phyloP scores from a whole-genome alignment of 495 filamentous ascomycete species.

The Tuber brumale region DNA sequence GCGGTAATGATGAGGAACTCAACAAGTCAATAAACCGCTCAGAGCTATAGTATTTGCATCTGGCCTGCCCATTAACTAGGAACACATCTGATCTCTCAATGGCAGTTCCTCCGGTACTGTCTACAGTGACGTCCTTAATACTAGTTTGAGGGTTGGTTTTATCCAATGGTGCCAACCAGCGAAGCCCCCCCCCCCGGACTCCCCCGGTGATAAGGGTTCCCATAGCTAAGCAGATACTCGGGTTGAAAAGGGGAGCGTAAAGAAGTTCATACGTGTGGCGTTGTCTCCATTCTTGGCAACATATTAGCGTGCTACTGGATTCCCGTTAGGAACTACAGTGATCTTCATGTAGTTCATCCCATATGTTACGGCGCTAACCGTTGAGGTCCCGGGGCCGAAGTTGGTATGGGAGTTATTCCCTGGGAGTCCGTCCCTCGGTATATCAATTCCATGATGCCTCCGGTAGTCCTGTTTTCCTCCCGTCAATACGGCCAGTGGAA shows the following conservation, averaged over 20 bases:
- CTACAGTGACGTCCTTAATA: constrained; percentile 49
- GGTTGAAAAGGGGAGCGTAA: neutral
- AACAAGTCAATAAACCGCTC: constrained; percentile 59
- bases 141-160: constrained; percentile 50
- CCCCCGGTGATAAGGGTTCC: constrained; percentile 59
- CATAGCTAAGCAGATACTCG: constrained; percentile 44
- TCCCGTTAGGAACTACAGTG: constrained; percentile 51
- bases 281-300: constrained; percentile 47
- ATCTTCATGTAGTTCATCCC: constrained; percentile 45
- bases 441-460: constrained; percentile 56
- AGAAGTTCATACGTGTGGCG: constrained; percentile 8
- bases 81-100: constrained; percentile 63
- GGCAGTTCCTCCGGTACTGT: constrained; percentile 45
- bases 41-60: constrained; percentile 61
- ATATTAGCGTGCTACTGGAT: constrained; percentile 56
- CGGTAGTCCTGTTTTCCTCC: constrained; percentile 44
- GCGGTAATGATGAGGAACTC: neutral
- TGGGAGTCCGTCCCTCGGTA: constrained; percentile 46
- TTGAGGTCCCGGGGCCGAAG: constrained; percentile 56
- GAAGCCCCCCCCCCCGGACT: constrained; percentile 57
- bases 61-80: constrained; percentile 54
- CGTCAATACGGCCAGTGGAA: neutral
- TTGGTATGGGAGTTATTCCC: constrained; percentile 50
- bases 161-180: constrained; percentile 57
- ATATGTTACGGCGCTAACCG: constrained; percentile 49